These are phyloP conservation scores for Penicillium sp. DNA, from an alignment of 2,329 filamentous ascomycete species.

Conservation along the genomic window DNA sequence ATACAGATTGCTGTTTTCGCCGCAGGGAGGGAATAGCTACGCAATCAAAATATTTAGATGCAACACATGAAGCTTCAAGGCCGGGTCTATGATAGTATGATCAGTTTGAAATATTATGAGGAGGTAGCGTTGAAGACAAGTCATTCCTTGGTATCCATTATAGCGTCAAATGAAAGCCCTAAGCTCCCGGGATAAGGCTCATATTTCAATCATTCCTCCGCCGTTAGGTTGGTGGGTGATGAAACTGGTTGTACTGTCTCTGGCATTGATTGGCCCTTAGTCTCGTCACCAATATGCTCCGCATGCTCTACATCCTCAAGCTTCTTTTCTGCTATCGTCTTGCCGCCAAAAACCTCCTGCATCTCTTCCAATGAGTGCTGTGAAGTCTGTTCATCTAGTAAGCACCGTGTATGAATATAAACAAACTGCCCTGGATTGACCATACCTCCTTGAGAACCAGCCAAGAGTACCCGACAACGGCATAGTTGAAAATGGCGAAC, in stretches of 20 bases:
- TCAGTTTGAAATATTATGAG: too few species aligned
- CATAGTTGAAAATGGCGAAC: conserved; percentile 52
- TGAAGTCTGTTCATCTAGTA: conserved; percentile 35
- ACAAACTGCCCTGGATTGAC: neutral
- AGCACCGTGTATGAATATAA: neutral
- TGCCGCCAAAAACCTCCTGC: conserved; percentile 37
- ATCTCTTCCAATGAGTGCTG: conserved; percentile 49
- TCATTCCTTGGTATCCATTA: too few species aligned
- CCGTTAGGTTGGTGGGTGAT: neutral
- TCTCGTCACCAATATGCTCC: neutral
- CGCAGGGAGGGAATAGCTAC: neutral
- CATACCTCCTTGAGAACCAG: conserved; percentile 43
- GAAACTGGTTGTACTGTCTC: neutral
- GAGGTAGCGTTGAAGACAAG: too few species aligned
- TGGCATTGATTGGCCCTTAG: neutral
- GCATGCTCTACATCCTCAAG: conserved; percentile 5
- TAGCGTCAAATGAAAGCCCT: neutral
- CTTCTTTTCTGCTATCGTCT: conserved; percentile 10
- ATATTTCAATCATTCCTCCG: neutral
- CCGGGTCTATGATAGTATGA: too few species aligned
- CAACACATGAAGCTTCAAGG: neutral
- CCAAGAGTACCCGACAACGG: conserved; percentile 47
- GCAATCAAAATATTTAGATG: neutral
- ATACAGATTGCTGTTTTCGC: neutral
- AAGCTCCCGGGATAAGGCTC: neutral